These are phyloP conservation scores for Colletotrichum lupini DNA, from an alignment of 2,329 filamentous ascomycete species.

Conservation along the genomic window DNA sequence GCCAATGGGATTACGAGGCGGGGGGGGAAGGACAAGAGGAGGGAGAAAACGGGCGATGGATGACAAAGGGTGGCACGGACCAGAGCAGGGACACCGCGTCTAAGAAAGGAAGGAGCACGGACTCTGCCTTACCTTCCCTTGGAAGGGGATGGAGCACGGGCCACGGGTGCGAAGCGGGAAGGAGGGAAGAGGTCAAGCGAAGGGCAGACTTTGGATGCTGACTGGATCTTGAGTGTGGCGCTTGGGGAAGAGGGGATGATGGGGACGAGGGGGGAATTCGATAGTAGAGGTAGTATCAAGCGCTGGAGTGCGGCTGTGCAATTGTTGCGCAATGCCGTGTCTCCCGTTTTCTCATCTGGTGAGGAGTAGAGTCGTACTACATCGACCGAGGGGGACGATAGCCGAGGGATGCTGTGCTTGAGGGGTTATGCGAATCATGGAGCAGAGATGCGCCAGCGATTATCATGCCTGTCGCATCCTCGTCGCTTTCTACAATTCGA, in stretches of 20 bases:
- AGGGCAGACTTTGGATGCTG: not conserved
- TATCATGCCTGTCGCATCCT: not conserved
- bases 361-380: not conserved
- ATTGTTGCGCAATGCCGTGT: not conserved
- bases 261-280: not conserved
- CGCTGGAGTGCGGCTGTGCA: conserved; percentile 34
- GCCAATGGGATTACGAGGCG: conserved; percentile 14
- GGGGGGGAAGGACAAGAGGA: not conserved
- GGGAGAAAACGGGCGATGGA: not conserved
- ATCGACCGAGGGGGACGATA: not conserved
- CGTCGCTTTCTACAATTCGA: not conserved
- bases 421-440: conserved; percentile 7
- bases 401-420: not conserved
- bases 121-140: too few relatives aligned
- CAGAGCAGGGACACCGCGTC: not conserved
- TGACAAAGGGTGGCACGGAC: not conserved
- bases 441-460: not conserved
- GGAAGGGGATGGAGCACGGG: not conserved
- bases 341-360: not conserved
- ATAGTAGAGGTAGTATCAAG: not conserved
- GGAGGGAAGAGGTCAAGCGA: not conserved
- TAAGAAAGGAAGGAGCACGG: not conserved
- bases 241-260: not conserved
- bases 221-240: conserved; percentile 14
- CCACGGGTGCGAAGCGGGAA: not conserved